Evolutionary conservation across 192 early-diverging fungal species (phyloP).

Genomic region (Backusella sp.): DNA sequence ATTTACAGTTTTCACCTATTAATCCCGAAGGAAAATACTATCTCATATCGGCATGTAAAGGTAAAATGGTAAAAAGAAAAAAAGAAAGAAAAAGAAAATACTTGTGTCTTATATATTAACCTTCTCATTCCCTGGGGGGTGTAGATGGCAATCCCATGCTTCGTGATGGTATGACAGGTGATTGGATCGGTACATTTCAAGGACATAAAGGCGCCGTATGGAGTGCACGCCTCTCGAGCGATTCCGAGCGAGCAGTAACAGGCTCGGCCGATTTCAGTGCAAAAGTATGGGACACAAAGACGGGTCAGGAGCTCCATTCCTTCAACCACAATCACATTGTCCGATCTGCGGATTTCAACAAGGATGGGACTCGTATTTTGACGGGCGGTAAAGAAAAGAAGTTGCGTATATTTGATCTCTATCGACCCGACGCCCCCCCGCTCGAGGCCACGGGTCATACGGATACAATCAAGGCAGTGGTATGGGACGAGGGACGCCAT

Average conservation of each 20-base stretch:
- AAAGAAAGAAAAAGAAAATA: background rate
- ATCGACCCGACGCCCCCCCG: constrained; percentile 45
- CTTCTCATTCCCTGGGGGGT: too few relatives aligned
- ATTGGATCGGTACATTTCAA: constrained; percentile 91
- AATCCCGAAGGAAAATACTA: constrained; percentile 71
- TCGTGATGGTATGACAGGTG: constrained; percentile 83
- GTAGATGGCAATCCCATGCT: constrained; percentile 85
- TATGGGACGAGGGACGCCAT: constrained; percentile 59
- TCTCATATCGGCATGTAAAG: constrained; percentile 90
- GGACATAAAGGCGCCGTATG: constrained; percentile 94
- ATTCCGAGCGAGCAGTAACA: constrained; percentile 81
- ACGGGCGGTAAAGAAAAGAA: constrained; percentile 86
- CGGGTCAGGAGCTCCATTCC: constrained; percentile 66
- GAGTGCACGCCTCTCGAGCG: constrained; percentile 75
- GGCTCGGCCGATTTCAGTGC: constrained; percentile 93
- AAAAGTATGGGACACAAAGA: constrained; percentile 85
- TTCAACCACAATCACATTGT: constrained; percentile 83
- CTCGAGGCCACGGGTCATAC: constrained; percentile 51
- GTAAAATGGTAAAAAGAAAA: constrained; percentile 29
- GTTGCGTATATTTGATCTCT: constrained; percentile 78
- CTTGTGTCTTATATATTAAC: too few relatives aligned
- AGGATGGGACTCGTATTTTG: constrained; percentile 67
- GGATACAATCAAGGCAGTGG: constrained; percentile 59
- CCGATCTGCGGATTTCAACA: constrained; percentile 76
- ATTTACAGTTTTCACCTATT: constrained; percentile 78